Percentiles rank a stretch among this genome's conserved stretches.
Evolutionary conservation across 331 rosid species (phyloP).

Genomic region (Saraca asoca): DNA sequence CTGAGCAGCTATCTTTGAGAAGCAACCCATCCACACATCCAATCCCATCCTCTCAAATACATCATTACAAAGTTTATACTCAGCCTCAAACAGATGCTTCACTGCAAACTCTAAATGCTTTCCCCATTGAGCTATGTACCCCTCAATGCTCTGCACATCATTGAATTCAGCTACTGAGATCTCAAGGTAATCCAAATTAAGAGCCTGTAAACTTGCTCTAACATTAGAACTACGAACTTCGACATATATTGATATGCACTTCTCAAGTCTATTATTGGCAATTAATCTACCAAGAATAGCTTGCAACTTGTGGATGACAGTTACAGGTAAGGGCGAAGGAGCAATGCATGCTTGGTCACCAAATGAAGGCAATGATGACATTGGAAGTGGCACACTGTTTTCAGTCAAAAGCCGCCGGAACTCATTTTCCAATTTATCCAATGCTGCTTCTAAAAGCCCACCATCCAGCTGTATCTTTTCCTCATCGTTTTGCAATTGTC

Average conservation of each 20-base stretch:
- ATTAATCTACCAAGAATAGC: conserved; percentile 77
- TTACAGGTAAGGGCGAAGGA: conserved; percentile 87
- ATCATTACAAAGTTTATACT: conserved; percentile 91
- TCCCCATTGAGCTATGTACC: conserved; percentile 88
- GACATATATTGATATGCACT: conserved; percentile 73
- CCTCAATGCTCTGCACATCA: conserved; percentile 93
- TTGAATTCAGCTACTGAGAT: conserved; percentile 85
- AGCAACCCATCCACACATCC: conserved; percentile 94
- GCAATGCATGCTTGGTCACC: conserved; percentile 89
- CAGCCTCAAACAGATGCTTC: conserved; percentile 96
- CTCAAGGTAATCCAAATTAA: conserved; percentile 92
- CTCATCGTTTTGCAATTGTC: conserved; percentile 60
- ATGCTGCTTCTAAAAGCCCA: conserved; percentile 83
- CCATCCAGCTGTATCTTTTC: conserved; percentile 70
- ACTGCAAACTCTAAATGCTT: conserved; percentile 97
- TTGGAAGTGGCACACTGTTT: conserved; percentile 84
- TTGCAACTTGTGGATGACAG: conserved; percentile 79
- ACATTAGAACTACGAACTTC: conserved; percentile 91
- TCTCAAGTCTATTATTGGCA: conserved; percentile 75
- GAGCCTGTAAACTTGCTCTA: conserved; percentile 84
- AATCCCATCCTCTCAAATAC: conserved; percentile 91
- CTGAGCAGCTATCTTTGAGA: conserved; percentile 91
- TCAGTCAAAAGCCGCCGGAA: conserved; percentile 77
- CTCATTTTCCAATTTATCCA: conserved; percentile 81
- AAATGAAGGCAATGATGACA: conserved; percentile 45